Evolutionary conservation across 139 green algal genomes (phyloP).

Genomic region (Yamagishiella unicocca): DNA sequence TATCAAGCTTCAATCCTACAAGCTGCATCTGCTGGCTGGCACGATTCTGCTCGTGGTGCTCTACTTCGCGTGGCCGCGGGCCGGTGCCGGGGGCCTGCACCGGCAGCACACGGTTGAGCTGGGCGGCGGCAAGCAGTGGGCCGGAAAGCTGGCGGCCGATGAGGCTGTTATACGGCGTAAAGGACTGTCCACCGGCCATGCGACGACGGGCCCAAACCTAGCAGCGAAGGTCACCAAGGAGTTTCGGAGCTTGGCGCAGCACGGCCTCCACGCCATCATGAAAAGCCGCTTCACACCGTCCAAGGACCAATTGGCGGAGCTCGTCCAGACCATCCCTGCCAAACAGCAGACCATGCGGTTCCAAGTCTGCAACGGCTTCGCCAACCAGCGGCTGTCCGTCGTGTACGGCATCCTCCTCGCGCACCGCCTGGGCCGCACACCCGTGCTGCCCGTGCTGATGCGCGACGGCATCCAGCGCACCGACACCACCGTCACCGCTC

Average conservation of each 20-base stretch:
- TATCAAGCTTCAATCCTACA: not conserved
- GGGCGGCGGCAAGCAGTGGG: not conserved
- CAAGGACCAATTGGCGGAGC: not conserved
- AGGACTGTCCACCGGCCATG: not conserved
- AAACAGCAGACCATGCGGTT: constrained; percentile 47
- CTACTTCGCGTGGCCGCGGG: not conserved
- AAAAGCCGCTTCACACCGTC: not conserved
- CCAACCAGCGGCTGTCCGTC: constrained; percentile 63
- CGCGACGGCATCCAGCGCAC: constrained; percentile 49
- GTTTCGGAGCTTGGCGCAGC: not conserved
- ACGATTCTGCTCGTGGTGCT: not conserved
- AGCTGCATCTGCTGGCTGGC: not conserved
- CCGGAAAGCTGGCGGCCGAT: not conserved
- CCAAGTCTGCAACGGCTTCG: constrained; percentile 67
- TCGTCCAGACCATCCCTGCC: not conserved
- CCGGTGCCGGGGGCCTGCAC: not conserved
- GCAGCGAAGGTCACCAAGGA: not conserved
- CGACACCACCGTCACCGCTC: not conserved
- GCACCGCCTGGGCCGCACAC: constrained; percentile 22
- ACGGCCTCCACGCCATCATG: not conserved
- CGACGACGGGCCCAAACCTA: not conserved
- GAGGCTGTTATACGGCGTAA: not conserved
- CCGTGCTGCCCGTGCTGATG: constrained; percentile 59
- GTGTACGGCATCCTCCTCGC: constrained; percentile 62
- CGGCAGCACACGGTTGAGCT: not conserved